Evolutionary conservation across 1,139 yeast genomes (phyloP).

Genomic region (Protomyces gravidus): DNA sequence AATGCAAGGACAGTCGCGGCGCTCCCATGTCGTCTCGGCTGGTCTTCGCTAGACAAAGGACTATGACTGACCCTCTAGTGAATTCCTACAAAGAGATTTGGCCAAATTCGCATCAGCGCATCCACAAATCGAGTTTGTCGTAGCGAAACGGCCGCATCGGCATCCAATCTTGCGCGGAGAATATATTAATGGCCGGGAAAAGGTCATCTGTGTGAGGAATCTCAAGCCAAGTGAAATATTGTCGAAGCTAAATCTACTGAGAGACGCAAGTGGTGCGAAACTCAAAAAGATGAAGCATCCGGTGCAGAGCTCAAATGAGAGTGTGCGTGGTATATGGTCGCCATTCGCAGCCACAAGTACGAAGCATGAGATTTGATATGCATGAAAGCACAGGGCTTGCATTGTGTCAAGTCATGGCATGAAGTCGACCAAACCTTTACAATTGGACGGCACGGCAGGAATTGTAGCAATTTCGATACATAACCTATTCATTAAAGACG

Average conservation of each 20-base stretch:
- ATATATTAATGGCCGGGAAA: slow-evolving; percentile 49
- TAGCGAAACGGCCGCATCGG: slow-evolving; percentile 70
- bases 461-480: no score
- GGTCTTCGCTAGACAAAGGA: no score
- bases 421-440: no score
- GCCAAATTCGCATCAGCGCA: slow-evolving; percentile 55
- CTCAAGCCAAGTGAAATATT: slow-evolving; percentile 52
- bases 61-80: slow-evolving; percentile 42
- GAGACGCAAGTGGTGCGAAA: slow-evolving; percentile 58
- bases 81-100: slow-evolving; percentile 55
- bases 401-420: no score
- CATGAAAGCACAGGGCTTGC: no score
- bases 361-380: slow-evolving; percentile 14
- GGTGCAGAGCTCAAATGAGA: slow-evolving; percentile 71
- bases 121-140: slow-evolving; percentile 67
- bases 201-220: slow-evolving; percentile 62
- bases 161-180: slow-evolving; percentile 66
- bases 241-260: slow-evolving; percentile 52
- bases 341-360: slow-evolving; percentile 60
- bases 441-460: no score
- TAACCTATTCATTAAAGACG: no score
- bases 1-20: neutral
- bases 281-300: slow-evolving; percentile 62
- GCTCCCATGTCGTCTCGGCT: no score
- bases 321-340: slow-evolving; percentile 97